phyloP scores from a whole-genome alignment of 768 basidiomycete species.

The Boletus vermiculosoides region DNA sequence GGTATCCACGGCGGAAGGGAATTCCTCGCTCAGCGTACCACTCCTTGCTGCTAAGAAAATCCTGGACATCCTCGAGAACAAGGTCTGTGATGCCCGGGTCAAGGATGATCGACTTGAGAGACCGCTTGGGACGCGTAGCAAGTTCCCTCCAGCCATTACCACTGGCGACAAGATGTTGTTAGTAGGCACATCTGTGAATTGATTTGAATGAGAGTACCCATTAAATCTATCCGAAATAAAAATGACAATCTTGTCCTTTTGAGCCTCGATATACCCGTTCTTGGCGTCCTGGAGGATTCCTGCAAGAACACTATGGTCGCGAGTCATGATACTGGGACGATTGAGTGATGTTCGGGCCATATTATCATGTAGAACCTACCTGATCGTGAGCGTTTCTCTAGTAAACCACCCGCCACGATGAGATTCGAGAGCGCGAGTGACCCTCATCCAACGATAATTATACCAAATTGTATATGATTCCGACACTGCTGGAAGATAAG shows the following conservation, averaged over 20 bases:
- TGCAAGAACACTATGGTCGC: constrained; percentile 46
- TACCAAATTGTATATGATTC: constrained; percentile 37
- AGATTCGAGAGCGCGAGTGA: constrained; percentile 23
- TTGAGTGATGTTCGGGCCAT: neutral
- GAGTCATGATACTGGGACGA: constrained; percentile 47
- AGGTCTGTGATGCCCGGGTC: constrained; percentile 67
- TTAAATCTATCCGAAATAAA: constrained; percentile 49
- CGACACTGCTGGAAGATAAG: constrained; percentile 35
- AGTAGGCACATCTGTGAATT: neutral
- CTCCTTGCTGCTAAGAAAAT: constrained; percentile 63
- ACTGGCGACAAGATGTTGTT: constrained; percentile 15
- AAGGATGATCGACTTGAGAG: constrained; percentile 64
- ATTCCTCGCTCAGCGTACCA: constrained; percentile 81
- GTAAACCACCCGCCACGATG: constrained; percentile 16
- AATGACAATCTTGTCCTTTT: constrained; percentile 51
- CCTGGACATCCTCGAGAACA: constrained; percentile 64
- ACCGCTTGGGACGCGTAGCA: constrained; percentile 60
- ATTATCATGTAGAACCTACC: constrained; percentile 5
- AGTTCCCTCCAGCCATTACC: constrained; percentile 51
- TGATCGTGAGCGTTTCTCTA: constrained; percentile 25
- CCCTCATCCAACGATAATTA: constrained; percentile 32
- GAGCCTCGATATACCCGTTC: constrained; percentile 47
- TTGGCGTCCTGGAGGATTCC: constrained; percentile 56
- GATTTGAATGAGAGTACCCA: constrained; percentile 24
- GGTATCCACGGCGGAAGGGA: constrained; percentile 77